These are phyloP conservation scores for Aquilaria sinensis DNA, from an alignment of 345 rosid genomes.

Conservation along the genomic window DNA sequence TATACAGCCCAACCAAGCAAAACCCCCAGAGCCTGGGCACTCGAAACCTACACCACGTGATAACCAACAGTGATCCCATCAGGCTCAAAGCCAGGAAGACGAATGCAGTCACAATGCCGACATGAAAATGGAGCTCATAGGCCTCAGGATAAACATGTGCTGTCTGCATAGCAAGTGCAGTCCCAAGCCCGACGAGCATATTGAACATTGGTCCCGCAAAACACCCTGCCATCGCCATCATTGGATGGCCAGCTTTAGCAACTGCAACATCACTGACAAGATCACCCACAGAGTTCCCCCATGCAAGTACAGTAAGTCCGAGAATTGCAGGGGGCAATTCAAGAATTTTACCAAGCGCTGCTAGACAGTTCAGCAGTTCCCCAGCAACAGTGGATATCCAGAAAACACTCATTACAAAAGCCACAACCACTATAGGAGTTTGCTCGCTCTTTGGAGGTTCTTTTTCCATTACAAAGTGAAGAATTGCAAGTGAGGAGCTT, in stretches of 20 bases:
- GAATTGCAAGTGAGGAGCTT: slow-evolving; percentile 62
- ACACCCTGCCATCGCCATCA: slow-evolving; percentile 99
- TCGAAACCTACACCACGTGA: slow-evolving; percentile 91
- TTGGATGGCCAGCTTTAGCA: slow-evolving; percentile 96
- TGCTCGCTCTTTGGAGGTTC: slow-evolving; percentile 88
- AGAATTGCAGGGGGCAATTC: slow-evolving; percentile 77
- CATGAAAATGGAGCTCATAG: slow-evolving; percentile 67
- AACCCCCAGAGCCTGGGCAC: slow-evolving; percentile 93
- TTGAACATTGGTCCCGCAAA: slow-evolving; percentile 98
- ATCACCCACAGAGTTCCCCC: slow-evolving; percentile 99
- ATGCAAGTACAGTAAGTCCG: slow-evolving; percentile 90
- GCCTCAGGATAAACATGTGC: slow-evolving; percentile 71
- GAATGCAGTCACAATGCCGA: slow-evolving; percentile 79
- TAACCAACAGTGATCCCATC: slow-evolving; percentile 89
- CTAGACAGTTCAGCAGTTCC: slow-evolving; percentile 82
- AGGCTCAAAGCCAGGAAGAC: slow-evolving; percentile 83
- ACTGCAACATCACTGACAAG: slow-evolving; percentile 96
- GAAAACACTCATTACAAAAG: slow-evolving; percentile 89
- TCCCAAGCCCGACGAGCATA: slow-evolving; percentile 96
- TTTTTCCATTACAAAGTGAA: slow-evolving; percentile 70
- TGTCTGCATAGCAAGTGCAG: slow-evolving; percentile 74
- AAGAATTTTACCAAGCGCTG: slow-evolving; percentile 71
- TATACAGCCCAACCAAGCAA: slow-evolving; percentile 85
- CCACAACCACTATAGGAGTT: slow-evolving; percentile 49
- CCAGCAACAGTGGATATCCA: slow-evolving; percentile 98